Percentiles rank a stretch among this genome's conserved stretches.
phyloP scores from a whole-genome alignment of 495 filamentous ascomycete genomes.

The Xylaria telfairii region DNA sequence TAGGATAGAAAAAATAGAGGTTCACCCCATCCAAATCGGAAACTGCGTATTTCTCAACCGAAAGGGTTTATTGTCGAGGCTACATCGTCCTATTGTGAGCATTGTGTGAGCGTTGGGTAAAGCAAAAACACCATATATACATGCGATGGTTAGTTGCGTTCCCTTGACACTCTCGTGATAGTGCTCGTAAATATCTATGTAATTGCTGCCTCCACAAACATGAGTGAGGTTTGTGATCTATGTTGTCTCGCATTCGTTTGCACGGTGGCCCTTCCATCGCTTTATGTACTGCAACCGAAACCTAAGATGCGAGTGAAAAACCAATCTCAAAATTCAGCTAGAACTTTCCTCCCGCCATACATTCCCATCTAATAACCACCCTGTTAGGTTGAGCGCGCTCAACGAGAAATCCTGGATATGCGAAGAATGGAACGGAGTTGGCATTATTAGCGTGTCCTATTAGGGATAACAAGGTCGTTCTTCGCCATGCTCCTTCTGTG shows the following conservation, averaged over 20 bases:
- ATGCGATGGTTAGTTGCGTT: background rate
- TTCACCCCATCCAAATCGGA: background rate
- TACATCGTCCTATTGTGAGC: background rate
- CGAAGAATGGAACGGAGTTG: slow-evolving; percentile 2
- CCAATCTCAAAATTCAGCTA: slow-evolving; percentile 7
- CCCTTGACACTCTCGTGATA: background rate
- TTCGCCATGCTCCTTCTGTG: slow-evolving; percentile 15
- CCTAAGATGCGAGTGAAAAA: slow-evolving; percentile 15
- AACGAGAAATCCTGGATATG: slow-evolving; percentile 17
- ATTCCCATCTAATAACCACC: slow-evolving; percentile 19
- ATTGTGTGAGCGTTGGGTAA: no score
- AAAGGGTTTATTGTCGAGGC: background rate
- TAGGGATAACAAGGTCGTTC: background rate
- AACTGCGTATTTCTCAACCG: background rate
- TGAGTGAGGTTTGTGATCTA: slow-evolving; percentile 2
- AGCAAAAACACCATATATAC: background rate
- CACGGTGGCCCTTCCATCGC: background rate
- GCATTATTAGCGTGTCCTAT: background rate
- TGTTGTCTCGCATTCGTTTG: slow-evolving; percentile 14
- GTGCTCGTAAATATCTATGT: background rate
- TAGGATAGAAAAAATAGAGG: background rate
- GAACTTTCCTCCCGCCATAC: slow-evolving; percentile 14
- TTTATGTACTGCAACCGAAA: slow-evolving; percentile 15
- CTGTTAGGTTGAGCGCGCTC: background rate
- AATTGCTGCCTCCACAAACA: background rate